Conservation (phyloP, 2,329 filamentous ascomycete species). For the Paraphaeosphaeria sporulosa region DNA sequence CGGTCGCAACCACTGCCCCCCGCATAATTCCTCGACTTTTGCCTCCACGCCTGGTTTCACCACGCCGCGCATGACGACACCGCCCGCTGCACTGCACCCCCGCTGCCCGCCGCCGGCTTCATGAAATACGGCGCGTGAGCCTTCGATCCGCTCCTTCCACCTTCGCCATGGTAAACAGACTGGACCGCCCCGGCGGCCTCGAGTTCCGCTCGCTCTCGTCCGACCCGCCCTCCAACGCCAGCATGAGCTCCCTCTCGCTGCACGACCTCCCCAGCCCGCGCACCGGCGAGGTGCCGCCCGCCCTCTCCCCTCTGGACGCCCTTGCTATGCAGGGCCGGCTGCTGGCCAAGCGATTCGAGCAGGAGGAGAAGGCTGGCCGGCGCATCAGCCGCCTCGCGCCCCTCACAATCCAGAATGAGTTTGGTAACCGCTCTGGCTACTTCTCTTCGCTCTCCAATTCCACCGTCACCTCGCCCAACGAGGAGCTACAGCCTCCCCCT, state of each 20-base stretch:
- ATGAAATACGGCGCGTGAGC: conserved; percentile 27
- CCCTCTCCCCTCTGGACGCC: conserved; percentile 92
- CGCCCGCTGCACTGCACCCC: conserved; percentile 29
- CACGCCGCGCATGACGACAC: conserved; percentile 41
- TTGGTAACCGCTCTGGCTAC: conserved; percentile 80
- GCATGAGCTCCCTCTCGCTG: conserved; percentile 44
- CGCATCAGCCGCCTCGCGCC: conserved; percentile 87
- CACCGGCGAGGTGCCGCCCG: conserved; percentile 74
- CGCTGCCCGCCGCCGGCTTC: conserved; percentile 22
- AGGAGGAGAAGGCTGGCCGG: conserved; percentile 72
- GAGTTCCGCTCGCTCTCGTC: conserved; percentile 44
- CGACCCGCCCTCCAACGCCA: conserved; percentile 40
- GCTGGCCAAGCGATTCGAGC: conserved; percentile 85
- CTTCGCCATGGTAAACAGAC: conserved; percentile 38
- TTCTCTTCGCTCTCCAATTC: conserved; percentile 74
- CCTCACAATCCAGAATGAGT: conserved; percentile 80
- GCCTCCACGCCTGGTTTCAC: conserved; percentile 35
- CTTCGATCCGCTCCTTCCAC: conserved; percentile 15
- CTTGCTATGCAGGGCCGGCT: conserved; percentile 91
- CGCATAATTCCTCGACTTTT: conserved; percentile 33
- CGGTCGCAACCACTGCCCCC: conserved; percentile 16
- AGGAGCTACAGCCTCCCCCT: conserved; percentile 45
- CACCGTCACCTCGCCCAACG: conserved; percentile 63
- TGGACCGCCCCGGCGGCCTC: conserved; percentile 41
- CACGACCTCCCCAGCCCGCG: conserved; percentile 57